These are phyloP conservation scores for Aulographum hederae DNA, from an alignment of 2,329 filamentous ascomycete genomes.

Conservation along the genomic window DNA sequence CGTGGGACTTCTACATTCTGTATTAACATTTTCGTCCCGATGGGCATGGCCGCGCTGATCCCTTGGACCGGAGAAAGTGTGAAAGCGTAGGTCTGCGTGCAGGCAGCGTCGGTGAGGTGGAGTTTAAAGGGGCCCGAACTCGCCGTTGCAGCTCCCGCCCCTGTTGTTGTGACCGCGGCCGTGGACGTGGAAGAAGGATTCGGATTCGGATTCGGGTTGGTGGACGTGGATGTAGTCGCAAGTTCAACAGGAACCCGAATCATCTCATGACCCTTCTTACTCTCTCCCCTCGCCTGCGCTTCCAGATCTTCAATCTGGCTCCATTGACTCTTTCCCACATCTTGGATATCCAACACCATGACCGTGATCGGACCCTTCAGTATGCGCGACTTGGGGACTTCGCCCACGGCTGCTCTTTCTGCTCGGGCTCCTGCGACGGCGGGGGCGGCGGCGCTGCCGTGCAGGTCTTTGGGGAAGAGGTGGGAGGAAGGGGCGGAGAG, in stretches of 20 bases:
- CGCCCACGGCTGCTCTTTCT: too few relatives aligned
- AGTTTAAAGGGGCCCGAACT: constrained; percentile 53
- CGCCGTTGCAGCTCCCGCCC: constrained; percentile 9
- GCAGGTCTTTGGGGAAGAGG: constrained; percentile 39
- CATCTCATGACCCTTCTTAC: constrained; percentile 60
- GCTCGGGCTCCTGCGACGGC: too few relatives aligned
- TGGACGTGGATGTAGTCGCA: constrained; percentile 28
- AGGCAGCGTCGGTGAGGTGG: constrained; percentile 55
- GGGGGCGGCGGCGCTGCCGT: constrained; percentile 28
- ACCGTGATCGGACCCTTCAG: constrained; percentile 49
- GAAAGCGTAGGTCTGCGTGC: constrained; percentile 50
- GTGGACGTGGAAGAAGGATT: constrained; percentile 10
- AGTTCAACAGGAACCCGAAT: constrained; percentile 45
- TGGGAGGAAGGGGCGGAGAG: constrained; percentile 23
- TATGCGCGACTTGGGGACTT: constrained; percentile 34
- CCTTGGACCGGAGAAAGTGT: constrained; percentile 51
- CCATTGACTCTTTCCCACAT: constrained; percentile 65
- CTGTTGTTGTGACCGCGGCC: constrained; percentile 5
- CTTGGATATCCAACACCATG: constrained; percentile 74
- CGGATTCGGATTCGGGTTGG: constrained; percentile 21
- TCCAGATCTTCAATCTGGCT: constrained; percentile 74
- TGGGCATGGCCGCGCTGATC: constrained; percentile 47
- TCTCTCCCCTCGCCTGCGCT: constrained; percentile 53
- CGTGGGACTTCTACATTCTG: constrained; percentile 49
- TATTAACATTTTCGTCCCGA: constrained; percentile 69